phyloP scores from a whole-genome alignment of 2,329 filamentous ascomycete species.

The Pestalotiopsis sp. region DNA sequence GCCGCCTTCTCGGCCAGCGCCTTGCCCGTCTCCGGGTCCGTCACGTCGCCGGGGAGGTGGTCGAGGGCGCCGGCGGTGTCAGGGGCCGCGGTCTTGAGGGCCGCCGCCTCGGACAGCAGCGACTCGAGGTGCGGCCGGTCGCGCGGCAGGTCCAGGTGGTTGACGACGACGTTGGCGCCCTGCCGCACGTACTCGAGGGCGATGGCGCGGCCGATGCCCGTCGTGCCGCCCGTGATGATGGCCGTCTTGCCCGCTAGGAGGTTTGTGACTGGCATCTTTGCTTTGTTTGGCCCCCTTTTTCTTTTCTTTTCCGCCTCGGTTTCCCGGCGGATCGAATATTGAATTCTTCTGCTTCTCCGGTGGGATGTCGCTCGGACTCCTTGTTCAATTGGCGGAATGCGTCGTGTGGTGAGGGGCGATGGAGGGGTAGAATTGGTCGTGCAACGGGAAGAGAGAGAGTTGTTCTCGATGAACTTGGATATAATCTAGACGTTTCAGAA shows the following conservation, averaged over 20 bases:
- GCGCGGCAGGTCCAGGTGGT: constrained; percentile 67
- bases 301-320: not conserved
- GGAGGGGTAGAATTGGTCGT: constrained; percentile 8
- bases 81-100: constrained; percentile 46
- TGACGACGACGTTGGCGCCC: constrained; percentile 78
- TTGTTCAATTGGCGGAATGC: not conserved
- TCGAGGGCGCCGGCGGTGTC: constrained; percentile 57
- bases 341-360: not conserved
- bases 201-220: constrained; percentile 85
- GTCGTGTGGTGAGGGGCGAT: constrained; percentile 5
- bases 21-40: constrained; percentile 70
- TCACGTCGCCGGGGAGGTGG: constrained; percentile 76
- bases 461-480: not conserved
- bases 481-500: not conserved
- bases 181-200: constrained; percentile 77
- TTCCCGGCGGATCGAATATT: not conserved
- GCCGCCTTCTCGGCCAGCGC: constrained; percentile 70
- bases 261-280: constrained; percentile 44
- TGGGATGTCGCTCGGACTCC: not conserved
- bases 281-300: not conserved
- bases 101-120: constrained; percentile 53
- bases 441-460: not conserved
- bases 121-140: constrained; percentile 56
- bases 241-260: constrained; percentile 77
- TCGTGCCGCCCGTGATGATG: constrained; percentile 85